Evolutionary conservation across 1,284 basidiomycete species (phyloP).

Genomic region (Tilletia horrida): DNA sequence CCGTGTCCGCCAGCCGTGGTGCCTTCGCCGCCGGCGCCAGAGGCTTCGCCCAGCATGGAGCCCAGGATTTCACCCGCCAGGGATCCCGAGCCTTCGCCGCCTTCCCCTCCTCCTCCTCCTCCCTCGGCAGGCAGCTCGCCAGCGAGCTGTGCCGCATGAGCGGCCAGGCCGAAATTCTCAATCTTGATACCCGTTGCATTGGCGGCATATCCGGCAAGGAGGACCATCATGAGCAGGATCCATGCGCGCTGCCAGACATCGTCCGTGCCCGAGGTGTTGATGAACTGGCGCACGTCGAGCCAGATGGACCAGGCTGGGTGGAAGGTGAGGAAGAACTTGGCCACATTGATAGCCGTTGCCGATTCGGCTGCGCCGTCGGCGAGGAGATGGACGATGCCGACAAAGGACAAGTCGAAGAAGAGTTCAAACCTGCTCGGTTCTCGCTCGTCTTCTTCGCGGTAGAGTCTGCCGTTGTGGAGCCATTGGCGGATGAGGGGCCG

Average conservation of each 20-base stretch:
- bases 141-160: conserved; percentile 8
- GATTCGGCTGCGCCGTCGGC: conserved; percentile 37
- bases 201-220: conserved; percentile 49
- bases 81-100: background rate
- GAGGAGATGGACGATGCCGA: conserved; percentile 41
- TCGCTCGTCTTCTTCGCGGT: conserved; percentile 48
- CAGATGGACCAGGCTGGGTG: conserved; percentile 49
- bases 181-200: conserved; percentile 44
- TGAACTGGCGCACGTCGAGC: conserved; percentile 41
- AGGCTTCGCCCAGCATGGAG: background rate
- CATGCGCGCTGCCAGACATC: conserved; percentile 48
- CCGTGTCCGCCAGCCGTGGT: background rate
- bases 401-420: conserved; percentile 50
- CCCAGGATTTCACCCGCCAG: background rate
- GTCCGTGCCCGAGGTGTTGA: conserved; percentile 53
- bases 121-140: background rate
- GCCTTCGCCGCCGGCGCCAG: background rate
- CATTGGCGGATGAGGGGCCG: conserved; percentile 53
- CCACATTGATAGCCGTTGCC: conserved; percentile 41
- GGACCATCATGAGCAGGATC: conserved; percentile 49
- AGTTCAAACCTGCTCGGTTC: conserved; percentile 51
- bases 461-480: conserved; percentile 48
- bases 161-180: conserved; percentile 14
- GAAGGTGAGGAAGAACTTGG: conserved; percentile 52
- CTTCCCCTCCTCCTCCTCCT: background rate